Conservation (phyloP, 2,329 filamentous ascomycete species). For the Fusarium aywerte region DNA sequence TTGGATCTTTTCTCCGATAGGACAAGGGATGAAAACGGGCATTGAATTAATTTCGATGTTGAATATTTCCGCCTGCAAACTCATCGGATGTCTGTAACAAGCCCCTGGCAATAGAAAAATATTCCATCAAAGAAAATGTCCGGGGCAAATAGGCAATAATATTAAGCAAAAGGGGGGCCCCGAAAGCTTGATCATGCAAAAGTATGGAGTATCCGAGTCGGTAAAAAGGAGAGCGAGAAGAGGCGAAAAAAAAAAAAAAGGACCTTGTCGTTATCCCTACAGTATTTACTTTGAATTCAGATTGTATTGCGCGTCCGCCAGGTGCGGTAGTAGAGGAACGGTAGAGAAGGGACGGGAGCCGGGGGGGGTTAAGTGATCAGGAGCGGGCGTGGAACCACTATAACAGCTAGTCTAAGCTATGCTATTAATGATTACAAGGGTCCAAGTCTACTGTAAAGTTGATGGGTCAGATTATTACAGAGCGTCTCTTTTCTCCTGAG, state of each 20-base stretch:
- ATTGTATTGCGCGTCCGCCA: constrained; percentile 27
- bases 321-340: neutral
- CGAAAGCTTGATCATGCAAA: constrained; percentile 31
- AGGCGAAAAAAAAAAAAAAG: constrained; percentile 8
- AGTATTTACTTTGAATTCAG: constrained; percentile 14
- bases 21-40: constrained; percentile 7
- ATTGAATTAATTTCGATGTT: constrained; percentile 2
- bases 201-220: constrained; percentile 19
- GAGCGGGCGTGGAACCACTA: constrained; percentile 2
- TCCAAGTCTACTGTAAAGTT: no score
- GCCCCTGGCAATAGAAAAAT: neutral
- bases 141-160: constrained; percentile 12
- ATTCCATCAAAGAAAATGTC: neutral
- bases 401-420: neutral
- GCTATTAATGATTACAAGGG: neutral
- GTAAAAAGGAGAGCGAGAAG: constrained; percentile 12
- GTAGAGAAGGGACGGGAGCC: constrained; percentile 15
- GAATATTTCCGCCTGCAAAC: constrained; percentile 17
- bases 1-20: constrained; percentile 14
- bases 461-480: constrained; percentile 13
- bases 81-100: constrained; percentile 16
- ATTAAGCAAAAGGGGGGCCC: constrained; percentile 22
- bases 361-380: constrained; percentile 1
- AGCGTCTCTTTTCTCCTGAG: no score
- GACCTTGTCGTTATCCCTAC: constrained; percentile 1